Evolutionary conservation across 805 yeast species (phyloP), one percentile per base, ranked within the genome.

Genomic region (Zygoascus ofunaensis): DNA sequence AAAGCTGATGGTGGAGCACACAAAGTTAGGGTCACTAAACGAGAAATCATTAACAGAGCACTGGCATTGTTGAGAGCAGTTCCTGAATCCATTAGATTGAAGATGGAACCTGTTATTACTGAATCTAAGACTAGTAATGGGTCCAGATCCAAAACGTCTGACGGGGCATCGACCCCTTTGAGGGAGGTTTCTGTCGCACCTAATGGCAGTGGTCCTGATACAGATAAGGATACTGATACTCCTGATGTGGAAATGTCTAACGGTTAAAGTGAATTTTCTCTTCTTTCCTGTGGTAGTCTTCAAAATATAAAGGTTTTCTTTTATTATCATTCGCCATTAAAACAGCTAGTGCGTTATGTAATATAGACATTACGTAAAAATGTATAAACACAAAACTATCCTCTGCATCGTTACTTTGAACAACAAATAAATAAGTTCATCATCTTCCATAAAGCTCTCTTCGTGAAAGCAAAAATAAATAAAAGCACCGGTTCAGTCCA

Each of bases 1-100:
- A n/a, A 14, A 19, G 43, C 30, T 3, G 42, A 17, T n/a, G 30
- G 24, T 28, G 40, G 43, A 18, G 12, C 30, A 12, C 30, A 26
- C 12, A 51, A 51, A 22, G 44, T 41, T 0, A 68, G 65, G 42
- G 74, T 74, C 41, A 77, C 78, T 1, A 62, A 74, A 49, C 61
- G 74, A 39, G 79, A 74, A 49, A 65, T 74, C 4, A 58, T 71
- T 4, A 69, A 70, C 1, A 47, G 56, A 37, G 66, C 63, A 4
- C 33, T 34, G 3, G 60, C 61, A 20, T 36, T 65, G 2, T 36
- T 64, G 3, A 41, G 43, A 33, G 39, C 39, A 10, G 22, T 34
- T 14, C 37, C 43, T n/a, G 34, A 26, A 14, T 17, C 21, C 21
- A 7, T 37, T 3, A 23, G 21, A 24, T 30, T 23, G 17, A 24